Evolutionary conservation across 2,329 filamentous ascomycete species (phyloP), one percentile per base, ranked within the genome.

Genomic region (Scortechinia acanthostroma): DNA sequence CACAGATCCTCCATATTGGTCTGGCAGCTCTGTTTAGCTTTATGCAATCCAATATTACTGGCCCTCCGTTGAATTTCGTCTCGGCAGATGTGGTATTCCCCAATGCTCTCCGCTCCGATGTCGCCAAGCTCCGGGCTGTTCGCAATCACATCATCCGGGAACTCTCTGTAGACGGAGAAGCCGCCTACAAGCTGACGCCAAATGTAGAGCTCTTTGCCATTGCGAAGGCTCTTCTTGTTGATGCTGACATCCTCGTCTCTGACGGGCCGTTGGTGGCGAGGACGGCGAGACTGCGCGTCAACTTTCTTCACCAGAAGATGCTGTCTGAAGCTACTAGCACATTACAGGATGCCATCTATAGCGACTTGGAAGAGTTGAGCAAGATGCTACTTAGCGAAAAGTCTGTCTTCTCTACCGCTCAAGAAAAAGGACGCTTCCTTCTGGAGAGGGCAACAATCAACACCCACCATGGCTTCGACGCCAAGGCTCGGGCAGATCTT

Each of bases 41-140:
- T 55, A 53, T 85, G 6, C 81, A 86, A 55, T 74, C 77, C 0
- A 85, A 77, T 54, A 73, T 83, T 20, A 85, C 82, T n/a, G 81
- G 81, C 0, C 81, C 81, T 6, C 77, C 80, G 0, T 62, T 86
- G 14, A 60, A 66, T 6, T 40, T 13, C 17, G 20, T 15, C 6
- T 19, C 35, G 35, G 35, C 17, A 40, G 35, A 40, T 13, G 20
- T 19, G 14, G 20, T 40, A 13, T 40, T 40, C 35, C 35, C 35
- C 20, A 6, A 13, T 6, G 10, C 10, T 19, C 35, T 40, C 6
- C 35, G 35, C 6, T 13, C 10, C 17, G 35, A 40, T 10, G 17
- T 13, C 6, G 35, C 35, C 6, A 40, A 13, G 6, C 10, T 19
- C 35, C 35, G 35, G 6, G 35, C 10, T 10, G 35, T 40, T 19